Conservation (phyloP, 2,329 filamentous ascomycete genomes). For the Phaeomoniella chlamydospora region DNA sequence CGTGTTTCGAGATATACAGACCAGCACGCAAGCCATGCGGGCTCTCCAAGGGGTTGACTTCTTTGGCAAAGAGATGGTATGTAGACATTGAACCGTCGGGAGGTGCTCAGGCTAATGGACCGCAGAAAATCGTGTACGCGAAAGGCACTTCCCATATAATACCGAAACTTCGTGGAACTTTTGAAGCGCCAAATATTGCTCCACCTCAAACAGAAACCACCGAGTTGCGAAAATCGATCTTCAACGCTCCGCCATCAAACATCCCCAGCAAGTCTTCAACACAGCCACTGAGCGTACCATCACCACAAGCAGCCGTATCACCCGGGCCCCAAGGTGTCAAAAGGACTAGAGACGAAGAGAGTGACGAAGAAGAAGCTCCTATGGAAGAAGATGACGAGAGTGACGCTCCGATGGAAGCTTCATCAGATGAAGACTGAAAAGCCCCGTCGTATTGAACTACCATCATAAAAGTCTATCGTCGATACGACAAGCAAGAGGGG, state of each 20-base stretch:
- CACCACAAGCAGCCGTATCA: neutral
- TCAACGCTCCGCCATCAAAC: slow-evolving; percentile 41
- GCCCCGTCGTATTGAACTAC: too few relatives aligned
- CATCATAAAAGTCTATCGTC: too few relatives aligned
- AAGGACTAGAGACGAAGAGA: slow-evolving; percentile 54
- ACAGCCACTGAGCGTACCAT: neutral
- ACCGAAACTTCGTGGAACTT: slow-evolving; percentile 83
- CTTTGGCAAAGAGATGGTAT: slow-evolving; percentile 70
- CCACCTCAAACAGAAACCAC: slow-evolving; percentile 53
- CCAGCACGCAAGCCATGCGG: slow-evolving; percentile 88
- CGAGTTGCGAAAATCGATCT: slow-evolving; percentile 66
- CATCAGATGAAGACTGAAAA: slow-evolving; percentile 56
- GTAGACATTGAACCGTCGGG: too few relatives aligned
- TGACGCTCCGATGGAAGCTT: slow-evolving; percentile 46
- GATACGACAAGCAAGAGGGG: too few relatives aligned
- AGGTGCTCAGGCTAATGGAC: too few relatives aligned
- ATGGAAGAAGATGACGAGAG: slow-evolving; percentile 35
- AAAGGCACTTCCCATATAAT: slow-evolving; percentile 81
- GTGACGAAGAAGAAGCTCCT: slow-evolving; percentile 36
- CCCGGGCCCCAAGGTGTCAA: slow-evolving; percentile 44
- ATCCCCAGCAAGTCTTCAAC: neutral
- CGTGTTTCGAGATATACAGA: slow-evolving; percentile 75
- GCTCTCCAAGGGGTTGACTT: slow-evolving; percentile 75
- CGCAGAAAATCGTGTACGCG: slow-evolving; percentile 76
- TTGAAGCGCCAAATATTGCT: slow-evolving; percentile 50